Percentiles rank a stretch among this genome's conserved stretches.
These are phyloP conservation scores for Coniochaeta sp. DNA, from an alignment of 2,329 filamentous ascomycete genomes.

Conservation along the genomic window DNA sequence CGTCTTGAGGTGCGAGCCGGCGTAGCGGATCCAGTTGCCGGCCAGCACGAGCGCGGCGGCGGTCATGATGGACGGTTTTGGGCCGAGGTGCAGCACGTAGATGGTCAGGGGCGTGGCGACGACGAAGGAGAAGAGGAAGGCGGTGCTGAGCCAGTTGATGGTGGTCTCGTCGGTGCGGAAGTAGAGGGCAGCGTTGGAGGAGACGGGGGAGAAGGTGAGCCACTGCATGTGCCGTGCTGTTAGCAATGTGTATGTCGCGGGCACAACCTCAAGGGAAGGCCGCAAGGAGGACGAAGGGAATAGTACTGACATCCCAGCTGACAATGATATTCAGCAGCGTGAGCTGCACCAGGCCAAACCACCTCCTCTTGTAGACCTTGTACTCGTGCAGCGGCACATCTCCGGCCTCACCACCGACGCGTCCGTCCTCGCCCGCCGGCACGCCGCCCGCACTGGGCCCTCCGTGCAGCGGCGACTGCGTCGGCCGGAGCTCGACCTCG, in stretches of 20 bases:
- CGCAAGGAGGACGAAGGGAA: not conserved
- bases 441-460: not conserved
- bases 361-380: constrained; percentile 69
- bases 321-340: constrained; percentile 87
- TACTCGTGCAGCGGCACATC: constrained; percentile 12
- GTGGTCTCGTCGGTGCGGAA: constrained; percentile 66
- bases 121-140: constrained; percentile 79
- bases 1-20: constrained; percentile 44
- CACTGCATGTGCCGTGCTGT: constrained; percentile 46
- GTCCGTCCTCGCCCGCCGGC: constrained; percentile 1
- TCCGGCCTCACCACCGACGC: constrained; percentile 4
- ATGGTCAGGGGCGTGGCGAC: constrained; percentile 65
- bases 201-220: constrained; percentile 86
- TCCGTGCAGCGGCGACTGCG: not conserved
- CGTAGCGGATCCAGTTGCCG: constrained; percentile 91
- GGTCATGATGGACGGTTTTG: constrained; percentile 68
- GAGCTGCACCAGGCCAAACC: constrained; percentile 79
- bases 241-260: not conserved
- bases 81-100: constrained; percentile 71
- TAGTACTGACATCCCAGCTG: constrained; percentile 79
- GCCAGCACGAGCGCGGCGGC: constrained; percentile 66
- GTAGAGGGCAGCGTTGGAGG: constrained; percentile 64
- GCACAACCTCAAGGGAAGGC: too few relatives aligned
- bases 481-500: not conserved
- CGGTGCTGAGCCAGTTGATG: constrained; percentile 91